Evolutionary conservation across 2,329 filamentous ascomycete genomes (phyloP).

Genomic region (Leptographium radiaticola): DNA sequence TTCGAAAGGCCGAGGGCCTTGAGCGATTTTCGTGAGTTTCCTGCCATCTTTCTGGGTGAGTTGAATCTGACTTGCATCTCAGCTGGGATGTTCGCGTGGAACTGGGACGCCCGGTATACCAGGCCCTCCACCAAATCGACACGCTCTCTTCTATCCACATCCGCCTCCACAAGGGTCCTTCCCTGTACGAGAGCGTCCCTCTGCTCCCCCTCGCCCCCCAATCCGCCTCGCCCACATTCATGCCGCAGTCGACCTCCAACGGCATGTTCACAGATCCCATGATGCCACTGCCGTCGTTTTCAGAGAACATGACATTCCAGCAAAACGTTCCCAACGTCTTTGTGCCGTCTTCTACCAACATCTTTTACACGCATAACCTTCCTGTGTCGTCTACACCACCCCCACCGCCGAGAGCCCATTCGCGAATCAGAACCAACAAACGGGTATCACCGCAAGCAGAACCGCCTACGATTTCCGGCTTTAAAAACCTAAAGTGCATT

Average conservation of each 20-base stretch:
- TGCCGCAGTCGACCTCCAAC: background rate
- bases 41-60: background rate
- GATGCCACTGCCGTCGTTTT: conserved; percentile 7
- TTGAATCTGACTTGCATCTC: background rate
- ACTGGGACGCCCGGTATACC: conserved; percentile 44
- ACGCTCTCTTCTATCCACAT: conserved; percentile 41
- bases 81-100: conserved; percentile 55
- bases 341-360: background rate
- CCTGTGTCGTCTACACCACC: background rate
- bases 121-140: conserved; percentile 38
- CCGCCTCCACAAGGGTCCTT: conserved; percentile 44
- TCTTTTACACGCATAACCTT: background rate
- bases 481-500: conserved; percentile 39
- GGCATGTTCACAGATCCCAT: conserved; percentile 9
- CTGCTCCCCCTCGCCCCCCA: conserved; percentile 26
- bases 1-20: conserved; percentile 40
- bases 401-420: background rate
- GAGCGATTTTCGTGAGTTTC: conserved; percentile 40
- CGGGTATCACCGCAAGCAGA: conserved; percentile 12
- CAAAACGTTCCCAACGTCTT: background rate
- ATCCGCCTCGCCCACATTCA: background rate
- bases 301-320: conserved; percentile 7
- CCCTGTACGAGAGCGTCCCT: conserved; percentile 37
- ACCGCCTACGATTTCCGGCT: conserved; percentile 42
- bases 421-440: background rate